Evolutionary conservation across 805 yeast species (phyloP), one percentile per base, ranked within the genome.

Genomic region (Cyberlindnera mycetangii): DNA sequence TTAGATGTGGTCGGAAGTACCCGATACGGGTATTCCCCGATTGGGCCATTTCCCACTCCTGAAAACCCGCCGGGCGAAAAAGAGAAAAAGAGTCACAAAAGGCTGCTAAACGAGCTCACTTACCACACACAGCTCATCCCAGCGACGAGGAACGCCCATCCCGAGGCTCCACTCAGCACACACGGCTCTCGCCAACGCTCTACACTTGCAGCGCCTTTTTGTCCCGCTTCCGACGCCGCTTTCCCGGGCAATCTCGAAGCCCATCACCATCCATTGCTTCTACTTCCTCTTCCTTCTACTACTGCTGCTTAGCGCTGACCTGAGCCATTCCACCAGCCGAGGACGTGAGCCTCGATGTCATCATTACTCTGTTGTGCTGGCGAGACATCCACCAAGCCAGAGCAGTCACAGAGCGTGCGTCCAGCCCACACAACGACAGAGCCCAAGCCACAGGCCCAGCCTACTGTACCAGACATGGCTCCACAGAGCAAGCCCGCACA

Each of bases 331-430:
- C n/a, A n/a, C n/a, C n/a, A n/a, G n/a, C n/a, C n/a, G n/a, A n/a
- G n/a, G n/a, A n/a, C n/a, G n/a, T n/a, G n/a, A n/a, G n/a, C n/a
- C n/a, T n/a, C n/a, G n/a, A 37, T 37, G 39, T 25, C 39, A 37
- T 37, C 32, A 12, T 10, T 37, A 18, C 24, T 37, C 19, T 37
- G 39, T 37, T 34, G 42, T 24, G 37, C 36, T 35, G 41, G 42
- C 35, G 42, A 37, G 11, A 28, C 41, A 20, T 33, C 37, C n/a
- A 31, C 27, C 9, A 37, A 37, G 39, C 24, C 28, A 12, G 35
- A 38, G 18, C 41, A 38, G 12, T 11, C 18, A 9, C 32, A 17
- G 7, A 9, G 15, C 6, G 18, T 7, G 14, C 20, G 20, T 16
- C 38, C 38, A n/a, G 9, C 16, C 15, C 28, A 16, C n/a, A 38